Evolutionary conservation across 1,284 basidiomycete genomes (phyloP), one percentile per base, ranked within the genome.

Genomic region (Tilletiopsis washingtonensis): DNA sequence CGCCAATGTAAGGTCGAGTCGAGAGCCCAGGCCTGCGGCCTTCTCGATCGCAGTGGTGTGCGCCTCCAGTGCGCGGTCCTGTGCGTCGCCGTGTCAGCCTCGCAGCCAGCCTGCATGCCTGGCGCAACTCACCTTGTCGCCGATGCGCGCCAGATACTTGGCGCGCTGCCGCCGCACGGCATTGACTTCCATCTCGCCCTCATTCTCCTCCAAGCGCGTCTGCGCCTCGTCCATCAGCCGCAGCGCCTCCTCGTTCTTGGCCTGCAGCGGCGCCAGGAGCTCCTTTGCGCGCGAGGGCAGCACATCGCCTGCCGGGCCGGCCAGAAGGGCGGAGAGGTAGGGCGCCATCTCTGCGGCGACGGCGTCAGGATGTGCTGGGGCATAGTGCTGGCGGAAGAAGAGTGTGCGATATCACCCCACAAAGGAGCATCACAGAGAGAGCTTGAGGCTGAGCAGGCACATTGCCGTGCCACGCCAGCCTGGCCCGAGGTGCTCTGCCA

Each of bases 171-270:
- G 81, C 48, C 94, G 77, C 4, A 85, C 84, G 61, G 94, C 91
- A 21, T 84, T 84, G 58, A 97, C 86, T 74, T 98, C 93, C 7
- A 85, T 85, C 75, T 97, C 91, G 44, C 91, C 93, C 68, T 91
- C 84, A 9, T 84, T 89, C 77, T 89, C 86, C 76, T 90, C 81
- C 0, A 91, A 90, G 62, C 91, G 87, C 60, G 81, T 82, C 43
- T 94, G 78, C 55, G 85, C 79, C 57, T 83, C 81, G 47, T 94
- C 86, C 6, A 97, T 77, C 57, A 81, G 81, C 53, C 82, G 80
- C 21, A 97, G 80, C 67, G 87, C 82, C 37, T 81, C 82, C 47
- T 79, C 76, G 74, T 97, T 97, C 47, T 81, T 80, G 49, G 80
- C 80, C 67, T 88, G 82, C 73, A 97, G 81, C 21, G 77, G 75